phyloP scores from a whole-genome alignment of 805 yeast genomes.

The Torulaspora maleeae region DNA sequence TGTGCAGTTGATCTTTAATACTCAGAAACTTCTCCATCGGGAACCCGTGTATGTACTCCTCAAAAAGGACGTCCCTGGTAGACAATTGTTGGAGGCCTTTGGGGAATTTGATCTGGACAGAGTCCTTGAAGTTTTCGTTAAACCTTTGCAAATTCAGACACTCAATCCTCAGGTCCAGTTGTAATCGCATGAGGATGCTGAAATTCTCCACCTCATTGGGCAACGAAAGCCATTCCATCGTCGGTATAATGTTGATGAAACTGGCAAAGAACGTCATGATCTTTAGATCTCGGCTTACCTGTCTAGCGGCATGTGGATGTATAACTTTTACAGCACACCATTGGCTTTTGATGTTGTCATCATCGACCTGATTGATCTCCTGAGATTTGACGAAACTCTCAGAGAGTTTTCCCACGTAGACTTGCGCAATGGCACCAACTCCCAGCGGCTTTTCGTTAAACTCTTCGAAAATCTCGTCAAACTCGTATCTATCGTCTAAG shows the following conservation, averaged over 20 bases:
- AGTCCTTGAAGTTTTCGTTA: conserved; percentile 57
- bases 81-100: conserved; percentile 62
- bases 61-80: conserved; percentile 71
- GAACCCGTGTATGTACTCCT: conserved; percentile 77
- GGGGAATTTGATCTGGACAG: conserved; percentile 71
- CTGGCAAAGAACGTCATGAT: conserved; percentile 82
- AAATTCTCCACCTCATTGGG: conserved; percentile 94
- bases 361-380: conserved; percentile 7
- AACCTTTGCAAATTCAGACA: conserved; percentile 74
- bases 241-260: conserved; percentile 67
- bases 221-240: conserved; percentile 95
- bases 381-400: conserved; percentile 39
- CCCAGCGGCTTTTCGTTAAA: conserved; percentile 77
- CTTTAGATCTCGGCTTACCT: conserved; percentile 71
- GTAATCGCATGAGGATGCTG: conserved; percentile 77
- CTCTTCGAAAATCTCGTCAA: conserved; percentile 77
- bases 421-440: conserved; percentile 99
- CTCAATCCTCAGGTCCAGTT: conserved; percentile 85
- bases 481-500: conserved; percentile 44
- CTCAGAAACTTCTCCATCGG: conserved; percentile 70
- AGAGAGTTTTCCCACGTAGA: conserved; percentile 67
- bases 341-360: conserved; percentile 31
- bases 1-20: conserved; percentile 34
- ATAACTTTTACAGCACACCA: conserved; percentile 87
- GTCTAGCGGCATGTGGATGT: conserved; percentile 77